These are phyloP conservation scores for Debaryomyces robertsiae DNA, from an alignment of 1,139 yeast species.

Conservation along the genomic window DNA sequence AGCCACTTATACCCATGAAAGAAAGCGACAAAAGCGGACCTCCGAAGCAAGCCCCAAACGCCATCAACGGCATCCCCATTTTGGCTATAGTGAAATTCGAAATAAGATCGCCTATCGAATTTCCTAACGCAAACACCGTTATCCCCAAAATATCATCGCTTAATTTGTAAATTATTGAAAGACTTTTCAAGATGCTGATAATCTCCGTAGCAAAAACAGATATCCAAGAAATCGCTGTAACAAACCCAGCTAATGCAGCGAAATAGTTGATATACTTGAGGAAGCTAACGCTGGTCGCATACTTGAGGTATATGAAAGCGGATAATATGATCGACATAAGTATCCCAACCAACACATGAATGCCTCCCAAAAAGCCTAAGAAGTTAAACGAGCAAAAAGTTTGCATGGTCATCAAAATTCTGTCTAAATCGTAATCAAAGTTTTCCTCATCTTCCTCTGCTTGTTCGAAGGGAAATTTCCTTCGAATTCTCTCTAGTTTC, in stretches of 20 bases:
- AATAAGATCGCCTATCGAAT: slow-evolving; percentile 85
- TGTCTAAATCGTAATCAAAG: slow-evolving; percentile 24
- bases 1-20: slow-evolving; percentile 59
- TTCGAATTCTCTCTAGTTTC: slow-evolving; percentile 3
- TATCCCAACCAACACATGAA: slow-evolving; percentile 16
- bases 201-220: slow-evolving; percentile 77
- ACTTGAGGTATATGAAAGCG: slow-evolving; percentile 9
- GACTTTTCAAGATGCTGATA: slow-evolving; percentile 63
- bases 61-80: slow-evolving; percentile 91
- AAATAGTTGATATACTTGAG: slow-evolving; percentile 30
- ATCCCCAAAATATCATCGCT: slow-evolving; percentile 82
- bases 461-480: slow-evolving; percentile 4
- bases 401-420: slow-evolving; percentile 23
- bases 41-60: slow-evolving; percentile 92
- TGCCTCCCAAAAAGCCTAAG: slow-evolving; percentile 15
- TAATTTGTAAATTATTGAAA: slow-evolving; percentile 61
- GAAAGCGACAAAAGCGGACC: slow-evolving; percentile 69
- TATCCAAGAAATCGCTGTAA: slow-evolving; percentile 70
- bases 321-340: slow-evolving; percentile 14
- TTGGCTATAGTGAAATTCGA: slow-evolving; percentile 82
- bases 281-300: slow-evolving; percentile 9
- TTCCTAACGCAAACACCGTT: slow-evolving; percentile 90
- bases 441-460: slow-evolving; percentile 11
- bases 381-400: slow-evolving; percentile 22
- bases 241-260: slow-evolving; percentile 61